Base-by-base conservation (phyloP, 2,329 filamentous ascomycete genomes). In the Teratosphaeria gauchensis region DNA sequence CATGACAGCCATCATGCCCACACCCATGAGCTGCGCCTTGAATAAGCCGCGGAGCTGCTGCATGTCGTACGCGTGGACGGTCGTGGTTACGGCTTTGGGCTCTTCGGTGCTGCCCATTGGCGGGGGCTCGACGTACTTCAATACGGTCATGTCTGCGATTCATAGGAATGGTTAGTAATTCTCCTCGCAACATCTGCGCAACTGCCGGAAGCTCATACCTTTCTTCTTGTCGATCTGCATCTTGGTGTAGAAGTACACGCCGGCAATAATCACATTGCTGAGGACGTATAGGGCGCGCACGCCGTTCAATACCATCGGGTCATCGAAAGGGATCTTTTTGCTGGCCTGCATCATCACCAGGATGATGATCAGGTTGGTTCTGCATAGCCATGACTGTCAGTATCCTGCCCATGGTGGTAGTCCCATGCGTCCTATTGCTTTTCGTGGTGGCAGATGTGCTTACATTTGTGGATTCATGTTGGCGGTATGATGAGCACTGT, bases 1-100 rank as follows among this genome's bases (percentile, higher is more conserved):
- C 92, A 99, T 97, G 72, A 96, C 89, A 62, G 77, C 85, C 92
- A 99, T 97, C 92, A 99, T 99, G 75, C 84, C 92, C 60, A 99
- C 82, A 61, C 94, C 94, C 89, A 96, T 97, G 70, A 95, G 78
- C 80, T 97, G 92, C 64, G 87, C 84, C 76, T 94, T 94, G 83
- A 92, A 90, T 65, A 90, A 82, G 64, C 84, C 80, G 78, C 88
- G 88, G 73, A 97, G 83, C 80, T 97, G 92, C 69, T 83, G 79
- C 70, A 85, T 81, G 76, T 99, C 94, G 82, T 99, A 99, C 71
- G 92, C 91, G 79, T 95, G 88, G 75, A 96, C 84, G 63, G 94
- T 99, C 63, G 94, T 99, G 59, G 92, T 96, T 69, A 97, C 88
- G 68, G 95, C 89, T 78, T 96, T 96, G 74, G 89, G 87, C 78